Evolutionary conservation across 495 filamentous ascomycete species (phyloP).

Genomic region (Penicillium fimorum): DNA sequence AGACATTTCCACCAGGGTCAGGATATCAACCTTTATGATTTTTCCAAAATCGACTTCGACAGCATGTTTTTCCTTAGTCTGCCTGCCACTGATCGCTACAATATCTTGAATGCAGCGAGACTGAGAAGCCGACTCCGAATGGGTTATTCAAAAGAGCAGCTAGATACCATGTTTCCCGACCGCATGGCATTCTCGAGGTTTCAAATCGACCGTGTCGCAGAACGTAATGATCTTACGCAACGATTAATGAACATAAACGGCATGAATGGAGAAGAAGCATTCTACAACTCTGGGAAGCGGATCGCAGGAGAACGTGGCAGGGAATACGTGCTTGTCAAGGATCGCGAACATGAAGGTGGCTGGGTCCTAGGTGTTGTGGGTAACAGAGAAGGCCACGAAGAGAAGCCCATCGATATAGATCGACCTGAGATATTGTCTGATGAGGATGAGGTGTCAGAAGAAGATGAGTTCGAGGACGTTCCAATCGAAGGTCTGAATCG

Average conservation of each 20-base stretch:
- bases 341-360: slow-evolving; percentile 91
- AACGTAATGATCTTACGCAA: slow-evolving; percentile 94
- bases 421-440: slow-evolving; percentile 50
- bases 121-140: slow-evolving; percentile 84
- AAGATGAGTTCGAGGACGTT: slow-evolving; percentile 88
- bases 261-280: slow-evolving; percentile 72
- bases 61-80: slow-evolving; percentile 88
- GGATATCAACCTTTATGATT: slow-evolving; percentile 97
- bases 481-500: slow-evolving; percentile 92
- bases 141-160: slow-evolving; percentile 93
- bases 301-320: slow-evolving; percentile 87
- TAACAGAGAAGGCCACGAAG: slow-evolving; percentile 70
- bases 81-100: slow-evolving; percentile 88
- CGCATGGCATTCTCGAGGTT: slow-evolving; percentile 97
- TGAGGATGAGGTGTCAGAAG: slow-evolving; percentile 51
- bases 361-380: slow-evolving; percentile 94
- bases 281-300: slow-evolving; percentile 61
- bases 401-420: slow-evolving; percentile 90
- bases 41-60: slow-evolving; percentile 97
- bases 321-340: slow-evolving; percentile 95
- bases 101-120: slow-evolving; percentile 91
- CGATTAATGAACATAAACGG: slow-evolving; percentile 92
- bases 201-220: slow-evolving; percentile 89
- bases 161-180: slow-evolving; percentile 94
- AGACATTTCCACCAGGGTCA: slow-evolving; percentile 88